A percentile compares a stretch with the other conserved stretches of the same genome.
Conservation (phyloP, 2,329 filamentous ascomycete genomes). For the Aspergillus pseudotamarii region DNA sequence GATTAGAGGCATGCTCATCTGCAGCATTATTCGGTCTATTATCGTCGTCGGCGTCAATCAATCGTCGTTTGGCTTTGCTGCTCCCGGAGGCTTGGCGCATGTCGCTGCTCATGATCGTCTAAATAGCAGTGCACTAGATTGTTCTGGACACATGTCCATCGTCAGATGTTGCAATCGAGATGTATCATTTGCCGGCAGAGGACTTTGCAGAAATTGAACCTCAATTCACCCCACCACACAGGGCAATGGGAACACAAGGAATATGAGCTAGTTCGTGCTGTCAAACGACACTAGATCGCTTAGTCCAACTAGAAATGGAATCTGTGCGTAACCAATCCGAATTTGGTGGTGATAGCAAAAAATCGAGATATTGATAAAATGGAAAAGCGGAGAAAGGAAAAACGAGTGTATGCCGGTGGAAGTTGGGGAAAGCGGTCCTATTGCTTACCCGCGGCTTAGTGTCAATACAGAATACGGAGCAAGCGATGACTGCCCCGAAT, state of each 20-base stretch:
- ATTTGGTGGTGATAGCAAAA: slow-evolving; percentile 6
- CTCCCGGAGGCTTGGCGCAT: slow-evolving; percentile 34
- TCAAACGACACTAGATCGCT: neutral
- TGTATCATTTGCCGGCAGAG: slow-evolving; percentile 35
- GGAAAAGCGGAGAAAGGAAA: slow-evolving; percentile 26
- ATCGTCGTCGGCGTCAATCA: slow-evolving; percentile 34
- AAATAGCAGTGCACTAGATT: slow-evolving; percentile 28
- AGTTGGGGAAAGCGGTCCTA: slow-evolving; percentile 19
- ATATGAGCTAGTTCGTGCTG: neutral
- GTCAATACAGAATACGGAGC: neutral
- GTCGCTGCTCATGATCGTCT: slow-evolving; percentile 37
- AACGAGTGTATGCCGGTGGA: slow-evolving; percentile 8
- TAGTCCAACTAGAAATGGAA: neutral
- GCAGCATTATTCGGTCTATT: slow-evolving; percentile 26
- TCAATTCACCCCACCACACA: slow-evolving; percentile 10
- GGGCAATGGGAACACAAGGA: neutral
- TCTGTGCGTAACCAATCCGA: neutral
- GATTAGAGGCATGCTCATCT: slow-evolving; percentile 35
- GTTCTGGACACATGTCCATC: slow-evolving; percentile 33
- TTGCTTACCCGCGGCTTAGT: slow-evolving; percentile 20
- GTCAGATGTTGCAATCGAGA: slow-evolving; percentile 24
- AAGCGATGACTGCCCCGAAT: neutral
- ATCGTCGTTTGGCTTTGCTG: slow-evolving; percentile 35
- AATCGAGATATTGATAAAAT: slow-evolving; percentile 8
- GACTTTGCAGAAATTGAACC: slow-evolving; percentile 15